Evolutionary conservation across 768 basidiomycete species (phyloP), one percentile per base, ranked within the genome.

Genomic region (Boletus barrowsii): DNA sequence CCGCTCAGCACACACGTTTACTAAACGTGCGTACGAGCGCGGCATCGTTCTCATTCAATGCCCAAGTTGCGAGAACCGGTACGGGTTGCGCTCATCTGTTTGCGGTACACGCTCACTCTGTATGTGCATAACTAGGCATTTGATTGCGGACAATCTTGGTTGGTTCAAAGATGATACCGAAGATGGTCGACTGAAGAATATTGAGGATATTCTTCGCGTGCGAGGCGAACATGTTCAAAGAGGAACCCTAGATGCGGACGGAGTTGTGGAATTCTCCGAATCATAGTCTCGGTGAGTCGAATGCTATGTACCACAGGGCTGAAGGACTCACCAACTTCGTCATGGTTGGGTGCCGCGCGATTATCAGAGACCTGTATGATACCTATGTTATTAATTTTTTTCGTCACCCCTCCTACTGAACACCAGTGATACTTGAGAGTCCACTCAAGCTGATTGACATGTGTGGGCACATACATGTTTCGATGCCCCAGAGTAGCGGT

Each of bases 31-130:
- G 18, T 99, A 99, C 71, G 81, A 88, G 67, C 81, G 79, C 42
- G 96, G 96, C 0, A 85, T 98, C 48, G 95, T 98, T 3, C 76
- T 99, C 26, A 82, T 97, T 1, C 82, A 94, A 67, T 99, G 96
- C 73, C 94, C 95, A 2, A 81, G 81, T 14, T 99, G 96, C 68
- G 84, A 88, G 62, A 92, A 90, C 63, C 76, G 95, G 90, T 93
- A 66, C 49, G 84, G 20, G 20, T 15, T 9, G 72, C 30, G 35
- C 36, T 24, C 24, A 17, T 24, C 18, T 30, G 22, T 42, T 18
- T 15, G 35, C 20, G 9, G 14, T n/a, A 5, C 4, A 26, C 9
- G 20, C 54, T 56, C 33, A 51, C 29, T 8, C 6, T 41, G 10
- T 10, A 8, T 6, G 3, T 14, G 22, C 24, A 13, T 15, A 22